Percentiles rank a stretch among this genome's conserved stretches.
Evolutionary conservation across 768 basidiomycete species (phyloP).

Genomic region (Amanita muscaria): DNA sequence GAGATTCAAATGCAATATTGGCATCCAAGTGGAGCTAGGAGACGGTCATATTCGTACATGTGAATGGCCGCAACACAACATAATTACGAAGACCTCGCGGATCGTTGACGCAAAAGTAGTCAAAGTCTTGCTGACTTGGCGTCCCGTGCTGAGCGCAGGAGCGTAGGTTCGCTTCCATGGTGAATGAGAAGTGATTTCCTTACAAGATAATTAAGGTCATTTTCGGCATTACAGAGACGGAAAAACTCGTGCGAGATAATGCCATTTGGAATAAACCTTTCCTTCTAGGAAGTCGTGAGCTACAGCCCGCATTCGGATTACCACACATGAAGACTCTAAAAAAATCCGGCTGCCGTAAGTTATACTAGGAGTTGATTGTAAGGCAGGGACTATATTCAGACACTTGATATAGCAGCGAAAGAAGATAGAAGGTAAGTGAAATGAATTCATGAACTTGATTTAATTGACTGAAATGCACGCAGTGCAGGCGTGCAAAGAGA

Average conservation of each 20-base stretch:
- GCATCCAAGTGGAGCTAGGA: constrained; percentile 2
- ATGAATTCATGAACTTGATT: constrained; percentile 6
- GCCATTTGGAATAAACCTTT: constrained; percentile 1
- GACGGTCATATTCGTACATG: constrained; percentile 1
- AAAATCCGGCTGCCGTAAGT: constrained; percentile 6
- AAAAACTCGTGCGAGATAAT: constrained; percentile 1
- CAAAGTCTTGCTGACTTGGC: neutral
- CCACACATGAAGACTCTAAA: no score
- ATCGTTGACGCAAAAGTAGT: neutral
- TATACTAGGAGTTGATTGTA: constrained; percentile 3
- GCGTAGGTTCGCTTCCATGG: constrained; percentile 4
- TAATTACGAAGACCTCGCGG: neutral
- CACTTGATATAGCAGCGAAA: neutral
- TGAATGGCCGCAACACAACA: neutral
- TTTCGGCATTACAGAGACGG: neutral
- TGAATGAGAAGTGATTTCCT: constrained; percentile 4
- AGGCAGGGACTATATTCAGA: constrained; percentile 2
- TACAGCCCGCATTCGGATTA: no score
- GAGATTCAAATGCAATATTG: constrained; percentile 3
- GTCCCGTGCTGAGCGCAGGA: constrained; percentile 8
- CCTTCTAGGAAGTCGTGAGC: neutral
- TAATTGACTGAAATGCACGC: constrained; percentile 13
- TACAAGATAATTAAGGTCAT: neutral
- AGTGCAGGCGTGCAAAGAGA: constrained; percentile 13
- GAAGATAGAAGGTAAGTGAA: constrained; percentile 9